phyloP scores from a whole-genome alignment of 2,329 filamentous ascomycete genomes.

The Cladophialophora yegresii region DNA sequence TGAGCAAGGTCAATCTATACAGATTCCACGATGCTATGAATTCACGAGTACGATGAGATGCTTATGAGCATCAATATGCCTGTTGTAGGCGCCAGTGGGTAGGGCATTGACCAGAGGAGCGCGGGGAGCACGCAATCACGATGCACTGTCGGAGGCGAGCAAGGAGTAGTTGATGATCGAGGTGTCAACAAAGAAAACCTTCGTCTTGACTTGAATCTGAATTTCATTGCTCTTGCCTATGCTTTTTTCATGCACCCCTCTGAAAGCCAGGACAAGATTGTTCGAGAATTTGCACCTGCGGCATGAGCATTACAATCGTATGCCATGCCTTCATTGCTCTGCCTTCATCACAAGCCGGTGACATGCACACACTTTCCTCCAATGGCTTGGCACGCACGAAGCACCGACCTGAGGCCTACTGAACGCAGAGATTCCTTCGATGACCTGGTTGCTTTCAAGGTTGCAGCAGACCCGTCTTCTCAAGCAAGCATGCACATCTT shows the following conservation, averaged over 20 bases:
- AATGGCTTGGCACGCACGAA: background rate
- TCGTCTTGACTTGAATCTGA: background rate
- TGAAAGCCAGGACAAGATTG: background rate
- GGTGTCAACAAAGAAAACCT: background rate
- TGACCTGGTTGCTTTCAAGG: background rate
- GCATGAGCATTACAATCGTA: background rate
- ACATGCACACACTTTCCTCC: background rate
- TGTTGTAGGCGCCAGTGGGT: background rate
- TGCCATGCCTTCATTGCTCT: background rate
- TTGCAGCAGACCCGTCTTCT: background rate
- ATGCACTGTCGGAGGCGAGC: background rate
- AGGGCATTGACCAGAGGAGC: constrained; percentile 1
- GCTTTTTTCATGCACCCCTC: constrained; percentile 1
- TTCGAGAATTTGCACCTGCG: background rate
- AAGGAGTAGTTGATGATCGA: background rate
- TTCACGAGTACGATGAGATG: constrained; percentile 25
- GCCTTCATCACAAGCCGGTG: background rate
- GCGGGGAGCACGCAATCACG: background rate
- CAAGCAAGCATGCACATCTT: background rate
- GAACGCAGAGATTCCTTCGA: background rate
- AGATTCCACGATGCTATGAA: constrained; percentile 8
- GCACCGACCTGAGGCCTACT: background rate
- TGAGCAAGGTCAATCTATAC: background rate
- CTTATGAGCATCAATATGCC: constrained; percentile 34
- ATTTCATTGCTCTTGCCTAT: constrained; percentile 4